Evolutionary conservation across 1,284 basidiomycete genomes (phyloP).

Genomic region (Mycocalia duriaeana): DNA sequence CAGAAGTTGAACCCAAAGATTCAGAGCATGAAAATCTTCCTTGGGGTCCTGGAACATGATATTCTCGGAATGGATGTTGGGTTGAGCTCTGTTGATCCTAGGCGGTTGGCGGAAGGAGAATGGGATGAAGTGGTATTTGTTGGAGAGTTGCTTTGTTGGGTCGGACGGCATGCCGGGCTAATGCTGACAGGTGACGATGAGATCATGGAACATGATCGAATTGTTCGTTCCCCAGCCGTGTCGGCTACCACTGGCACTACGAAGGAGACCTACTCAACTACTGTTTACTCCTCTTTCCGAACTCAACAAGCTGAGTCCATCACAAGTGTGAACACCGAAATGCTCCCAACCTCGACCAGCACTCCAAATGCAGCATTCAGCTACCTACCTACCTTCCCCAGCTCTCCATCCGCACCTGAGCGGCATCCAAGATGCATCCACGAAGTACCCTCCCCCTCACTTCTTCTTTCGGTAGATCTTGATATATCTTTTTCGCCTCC

Average conservation of each 20-base stretch:
- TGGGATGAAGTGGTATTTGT: constrained; percentile 61
- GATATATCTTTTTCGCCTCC: constrained; percentile 2
- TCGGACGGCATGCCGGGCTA: constrained; percentile 44
- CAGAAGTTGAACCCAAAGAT: constrained; percentile 30
- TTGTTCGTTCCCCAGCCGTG: constrained; percentile 2
- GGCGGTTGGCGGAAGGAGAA: constrained; percentile 53
- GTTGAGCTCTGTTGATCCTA: constrained; percentile 57
- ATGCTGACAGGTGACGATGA: constrained; percentile 14
- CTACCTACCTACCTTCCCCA: constrained; percentile 5
- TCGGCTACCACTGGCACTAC: constrained; percentile 10
- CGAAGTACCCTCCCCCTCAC: constrained; percentile 28
- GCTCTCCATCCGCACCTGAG: constrained; percentile 9
- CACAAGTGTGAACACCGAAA: constrained; percentile 15
- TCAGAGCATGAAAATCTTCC: constrained; percentile 70
- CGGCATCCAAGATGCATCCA: constrained; percentile 42
- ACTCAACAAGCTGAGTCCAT: constrained; percentile 13
- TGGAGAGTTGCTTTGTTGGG: constrained; percentile 60
- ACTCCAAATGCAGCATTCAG: constrained; percentile 12
- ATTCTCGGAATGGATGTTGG: constrained; percentile 58
- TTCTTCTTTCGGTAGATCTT: constrained; percentile 34
- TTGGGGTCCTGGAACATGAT: constrained; percentile 70
- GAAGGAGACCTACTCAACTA: constrained; percentile 2
- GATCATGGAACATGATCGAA: constrained; percentile 6
- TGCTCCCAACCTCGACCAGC: not conserved
- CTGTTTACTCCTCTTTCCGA: constrained; percentile 10